A percentile compares a stretch with the other conserved stretches of the same genome.
phyloP scores from a whole-genome alignment of 352 stramenopile species.

The Phytophthora pini region DNA sequence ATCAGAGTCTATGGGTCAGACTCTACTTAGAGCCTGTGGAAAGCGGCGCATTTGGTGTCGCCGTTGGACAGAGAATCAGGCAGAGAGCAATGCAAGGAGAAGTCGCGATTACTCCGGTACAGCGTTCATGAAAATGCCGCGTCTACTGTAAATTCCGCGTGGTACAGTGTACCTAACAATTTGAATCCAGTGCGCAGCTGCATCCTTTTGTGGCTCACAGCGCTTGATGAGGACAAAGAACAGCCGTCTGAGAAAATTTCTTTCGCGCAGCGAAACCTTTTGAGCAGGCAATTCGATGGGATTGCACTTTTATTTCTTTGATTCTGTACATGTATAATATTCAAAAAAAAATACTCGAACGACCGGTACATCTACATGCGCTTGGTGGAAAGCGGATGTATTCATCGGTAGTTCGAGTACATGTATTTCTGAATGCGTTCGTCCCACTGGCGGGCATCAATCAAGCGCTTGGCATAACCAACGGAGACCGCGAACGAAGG shows the following conservation, averaged over 20 bases:
- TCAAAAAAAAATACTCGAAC: too few species aligned
- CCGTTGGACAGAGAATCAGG: slow-evolving; percentile 19
- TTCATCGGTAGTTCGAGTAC: too few species aligned
- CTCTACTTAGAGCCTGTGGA: too few species aligned
- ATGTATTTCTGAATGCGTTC: too few species aligned
- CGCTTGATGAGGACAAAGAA: not conserved
- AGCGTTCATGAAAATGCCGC: slow-evolving; percentile 1
- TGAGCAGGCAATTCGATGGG: too few species aligned
- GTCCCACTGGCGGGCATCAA: too few species aligned
- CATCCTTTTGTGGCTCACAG: slow-evolving; percentile 23
- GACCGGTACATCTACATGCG: too few species aligned
- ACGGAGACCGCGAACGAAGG: too few species aligned
- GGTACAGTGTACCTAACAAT: slow-evolving; percentile 3
- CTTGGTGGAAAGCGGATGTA: too few species aligned
- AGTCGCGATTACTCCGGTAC: slow-evolving; percentile 15
- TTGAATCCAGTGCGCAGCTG: slow-evolving; percentile 30
- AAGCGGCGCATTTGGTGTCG: not conserved
- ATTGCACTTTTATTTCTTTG: not conserved
- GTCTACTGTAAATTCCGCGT: slow-evolving; percentile 24
- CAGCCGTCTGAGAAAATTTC: slow-evolving; percentile 16
- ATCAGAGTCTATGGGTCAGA: not conserved
- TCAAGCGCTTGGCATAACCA: not conserved
- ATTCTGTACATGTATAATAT: too few species aligned
- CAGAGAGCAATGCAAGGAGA: slow-evolving; percentile 9
- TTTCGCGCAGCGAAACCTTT: slow-evolving; percentile 8